Evolutionary conservation across 83 land plant genomes (phyloP).

Genomic region (Larix sibirica): DNA sequence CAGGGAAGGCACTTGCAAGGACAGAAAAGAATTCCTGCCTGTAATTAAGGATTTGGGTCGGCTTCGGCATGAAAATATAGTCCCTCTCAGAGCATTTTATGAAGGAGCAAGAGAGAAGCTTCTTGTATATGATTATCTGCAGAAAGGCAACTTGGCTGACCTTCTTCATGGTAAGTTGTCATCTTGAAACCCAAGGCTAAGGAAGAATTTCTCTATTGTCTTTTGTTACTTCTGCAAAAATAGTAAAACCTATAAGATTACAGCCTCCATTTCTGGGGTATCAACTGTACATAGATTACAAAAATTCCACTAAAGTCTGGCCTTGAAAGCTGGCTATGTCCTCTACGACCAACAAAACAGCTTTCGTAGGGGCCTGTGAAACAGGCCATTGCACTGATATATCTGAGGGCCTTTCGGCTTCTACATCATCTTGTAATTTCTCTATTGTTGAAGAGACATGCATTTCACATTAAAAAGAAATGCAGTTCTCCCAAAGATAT

Average conservation of each 20-base stretch:
- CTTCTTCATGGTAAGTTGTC: conserved; percentile 65
- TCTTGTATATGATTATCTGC: conserved; percentile 74
- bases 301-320: no score
- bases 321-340: no score
- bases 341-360: no score
- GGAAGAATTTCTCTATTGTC: neutral
- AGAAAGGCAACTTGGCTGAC: conserved; percentile 52
- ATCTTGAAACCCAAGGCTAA: neutral
- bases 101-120: conserved; percentile 82
- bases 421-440: no score
- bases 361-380: no score
- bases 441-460: neutral
- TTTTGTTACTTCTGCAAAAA: neutral
- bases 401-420: no score
- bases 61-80: conserved; percentile 68
- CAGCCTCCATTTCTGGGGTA: no score
- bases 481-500: neutral
- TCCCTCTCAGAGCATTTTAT: conserved; percentile 76
- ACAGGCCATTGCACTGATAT: no score
- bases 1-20: conserved; percentile 76
- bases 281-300: no score
- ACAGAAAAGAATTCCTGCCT: conserved; percentile 43
- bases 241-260: no score
- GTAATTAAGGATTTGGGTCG: conserved; percentile 63
- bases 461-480: neutral